These are phyloP conservation scores for Houttuynia cordata DNA, from an alignment of 164 flowering plant species.

Conservation along the genomic window DNA sequence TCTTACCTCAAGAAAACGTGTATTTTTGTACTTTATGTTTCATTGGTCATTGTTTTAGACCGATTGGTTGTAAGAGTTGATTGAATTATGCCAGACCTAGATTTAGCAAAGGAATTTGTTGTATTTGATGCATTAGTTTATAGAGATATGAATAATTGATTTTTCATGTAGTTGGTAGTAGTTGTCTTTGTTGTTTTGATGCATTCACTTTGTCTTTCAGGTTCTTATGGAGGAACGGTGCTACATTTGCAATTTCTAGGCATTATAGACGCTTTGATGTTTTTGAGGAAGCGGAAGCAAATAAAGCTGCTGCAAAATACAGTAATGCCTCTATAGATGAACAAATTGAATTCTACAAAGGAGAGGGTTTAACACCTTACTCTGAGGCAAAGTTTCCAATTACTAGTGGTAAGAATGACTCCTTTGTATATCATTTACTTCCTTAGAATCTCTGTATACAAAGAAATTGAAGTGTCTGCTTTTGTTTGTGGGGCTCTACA, in stretches of 20 bases:
- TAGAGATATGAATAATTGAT: too few species aligned
- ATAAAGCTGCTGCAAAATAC: slow-evolving; percentile 91
- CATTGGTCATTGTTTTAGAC: too few species aligned
- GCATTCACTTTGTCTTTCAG: slow-evolving; percentile 23
- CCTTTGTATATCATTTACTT: neutral
- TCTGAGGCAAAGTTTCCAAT: slow-evolving; percentile 81
- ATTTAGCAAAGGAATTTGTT: too few species aligned
- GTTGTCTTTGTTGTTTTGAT: neutral
- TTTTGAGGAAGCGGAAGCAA: slow-evolving; percentile 90
- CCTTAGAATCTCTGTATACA: neutral
- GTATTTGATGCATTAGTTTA: too few species aligned
- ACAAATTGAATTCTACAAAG: slow-evolving; percentile 73
- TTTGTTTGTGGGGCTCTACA: slow-evolving; percentile 15
- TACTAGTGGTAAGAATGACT: slow-evolving; percentile 59
- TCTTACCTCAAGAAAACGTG: too few species aligned
- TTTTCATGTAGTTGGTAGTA: neutral
- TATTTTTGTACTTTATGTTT: too few species aligned
- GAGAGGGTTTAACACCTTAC: slow-evolving; percentile 83
- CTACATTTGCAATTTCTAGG: slow-evolving; percentile 86
- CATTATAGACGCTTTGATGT: slow-evolving; percentile 93
- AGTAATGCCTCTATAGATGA: slow-evolving; percentile 73
- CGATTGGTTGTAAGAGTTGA: too few species aligned
- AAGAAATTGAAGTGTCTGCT: slow-evolving; percentile 1
- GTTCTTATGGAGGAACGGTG: slow-evolving; percentile 83
- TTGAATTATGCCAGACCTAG: too few species aligned